phyloP scores from a whole-genome alignment of 1,139 yeast genomes.

The Suhomyces chickasaworum region DNA sequence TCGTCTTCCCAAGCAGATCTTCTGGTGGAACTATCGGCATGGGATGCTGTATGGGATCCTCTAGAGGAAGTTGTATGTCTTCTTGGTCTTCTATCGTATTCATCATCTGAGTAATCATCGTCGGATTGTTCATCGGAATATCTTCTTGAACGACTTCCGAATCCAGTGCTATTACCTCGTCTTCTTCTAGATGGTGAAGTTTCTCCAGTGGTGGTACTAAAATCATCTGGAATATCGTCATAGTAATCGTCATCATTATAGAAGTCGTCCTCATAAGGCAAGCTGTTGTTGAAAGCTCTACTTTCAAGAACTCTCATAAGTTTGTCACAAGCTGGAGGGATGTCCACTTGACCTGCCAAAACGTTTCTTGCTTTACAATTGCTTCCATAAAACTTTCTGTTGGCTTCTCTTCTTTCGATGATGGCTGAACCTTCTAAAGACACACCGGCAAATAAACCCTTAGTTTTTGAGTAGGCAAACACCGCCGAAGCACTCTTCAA shows the following conservation, averaged over 20 bases:
- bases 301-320: slow-evolving; percentile 84
- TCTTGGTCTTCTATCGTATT: slow-evolving; percentile 22
- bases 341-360: slow-evolving; percentile 80
- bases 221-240: slow-evolving; percentile 74
- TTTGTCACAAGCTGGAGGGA: slow-evolving; percentile 93
- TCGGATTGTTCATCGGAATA: slow-evolving; percentile 43
- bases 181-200: slow-evolving; percentile 35
- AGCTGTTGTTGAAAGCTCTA: slow-evolving; percentile 71
- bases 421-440: slow-evolving; percentile 95
- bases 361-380: slow-evolving; percentile 84
- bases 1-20: slow-evolving; percentile 81
- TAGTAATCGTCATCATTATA: slow-evolving; percentile 59
- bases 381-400: slow-evolving; percentile 88
- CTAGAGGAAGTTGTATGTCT: slow-evolving; percentile 11
- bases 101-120: slow-evolving; percentile 32
- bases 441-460: slow-evolving; percentile 96
- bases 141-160: slow-evolving; percentile 27
- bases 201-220: slow-evolving; percentile 50
- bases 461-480: slow-evolving; percentile 91
- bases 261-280: slow-evolving; percentile 54
- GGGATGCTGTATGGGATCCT: slow-evolving; percentile 7
- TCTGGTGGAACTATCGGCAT: slow-evolving; percentile 15
- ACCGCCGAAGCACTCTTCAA: slow-evolving; percentile 86
- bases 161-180: slow-evolving; percentile 28
- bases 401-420: slow-evolving; percentile 94